These are phyloP conservation scores for Globisporangium middletonii DNA, from an alignment of 352 stramenopile species.

Conservation along the genomic window DNA sequence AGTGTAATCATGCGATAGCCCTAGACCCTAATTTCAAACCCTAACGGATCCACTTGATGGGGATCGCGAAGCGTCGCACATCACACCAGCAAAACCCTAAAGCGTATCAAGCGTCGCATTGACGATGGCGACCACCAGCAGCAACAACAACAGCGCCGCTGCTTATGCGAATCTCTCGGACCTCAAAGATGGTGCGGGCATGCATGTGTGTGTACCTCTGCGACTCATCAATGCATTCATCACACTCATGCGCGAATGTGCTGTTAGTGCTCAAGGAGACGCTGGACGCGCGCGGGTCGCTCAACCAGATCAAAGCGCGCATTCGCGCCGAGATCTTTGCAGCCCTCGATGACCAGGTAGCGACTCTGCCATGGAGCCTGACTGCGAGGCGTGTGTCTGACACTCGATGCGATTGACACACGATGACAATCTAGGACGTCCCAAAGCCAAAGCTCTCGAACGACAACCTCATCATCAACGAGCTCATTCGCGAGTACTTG, in stretches of 20 bases:
- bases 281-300: slow-evolving; percentile 58
- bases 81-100: not conserved
- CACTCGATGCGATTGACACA: not conserved
- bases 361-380: not conserved
- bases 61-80: not conserved
- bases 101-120: not conserved
- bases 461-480: slow-evolving; percentile 93
- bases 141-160: slow-evolving; percentile 1
- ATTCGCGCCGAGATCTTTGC: slow-evolving; percentile 83
- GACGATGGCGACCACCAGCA: not conserved
- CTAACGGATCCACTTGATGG: not conserved
- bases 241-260: not conserved
- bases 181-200: slow-evolving; percentile 41
- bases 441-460: slow-evolving; percentile 82
- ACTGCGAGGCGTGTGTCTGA: not conserved
- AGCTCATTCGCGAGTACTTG: slow-evolving; percentile 92
- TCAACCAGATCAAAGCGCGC: slow-evolving; percentile 80
- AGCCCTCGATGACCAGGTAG: slow-evolving; percentile 74
- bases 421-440: slow-evolving; percentile 12
- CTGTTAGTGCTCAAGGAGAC: slow-evolving; percentile 75
- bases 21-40: not conserved
- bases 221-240: not conserved
- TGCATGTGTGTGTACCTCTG: not conserved
- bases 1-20: not conserved
- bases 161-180: slow-evolving; percentile 40